These are phyloP conservation scores for Oryza australiensis DNA, from an alignment of 176 grass and related monocot genomes.

Conservation along the genomic window DNA sequence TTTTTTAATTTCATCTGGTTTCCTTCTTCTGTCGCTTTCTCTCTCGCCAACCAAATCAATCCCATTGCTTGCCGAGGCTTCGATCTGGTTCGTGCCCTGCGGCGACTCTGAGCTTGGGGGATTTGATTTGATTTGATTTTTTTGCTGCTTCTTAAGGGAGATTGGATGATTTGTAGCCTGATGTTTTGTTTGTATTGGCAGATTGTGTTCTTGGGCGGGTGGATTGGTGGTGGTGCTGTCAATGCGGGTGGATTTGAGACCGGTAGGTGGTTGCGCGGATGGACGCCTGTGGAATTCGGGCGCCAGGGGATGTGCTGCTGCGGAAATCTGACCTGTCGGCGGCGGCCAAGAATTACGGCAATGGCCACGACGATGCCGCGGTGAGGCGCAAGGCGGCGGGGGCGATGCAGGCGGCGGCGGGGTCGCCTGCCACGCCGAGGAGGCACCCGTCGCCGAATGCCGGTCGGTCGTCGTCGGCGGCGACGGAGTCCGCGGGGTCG, in stretches of 20 bases:
- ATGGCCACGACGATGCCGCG: conserved; percentile 25
- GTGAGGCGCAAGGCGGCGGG: conserved; percentile 29
- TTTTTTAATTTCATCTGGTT: neutral
- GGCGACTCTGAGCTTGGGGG: neutral
- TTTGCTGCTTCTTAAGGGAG: neutral
- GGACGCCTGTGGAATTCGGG: conserved; percentile 48
- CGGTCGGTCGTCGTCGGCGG: conserved; percentile 10
- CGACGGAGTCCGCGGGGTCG: conserved; percentile 26
- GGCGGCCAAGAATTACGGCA: conserved; percentile 34
- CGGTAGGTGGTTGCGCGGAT: conserved; percentile 43
- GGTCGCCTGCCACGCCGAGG: conserved; percentile 38
- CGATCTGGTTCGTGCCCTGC: conserved; percentile 53
- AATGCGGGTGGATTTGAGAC: conserved; percentile 55
- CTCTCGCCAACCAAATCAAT: conserved; percentile 50
- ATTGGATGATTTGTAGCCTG: neutral
- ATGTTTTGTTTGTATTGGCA: conserved; percentile 35
- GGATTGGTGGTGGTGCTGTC: conserved; percentile 39
- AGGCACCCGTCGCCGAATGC: conserved; percentile 73
- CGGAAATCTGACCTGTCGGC: conserved; percentile 53
- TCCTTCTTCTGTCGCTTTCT: neutral
- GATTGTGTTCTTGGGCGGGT: conserved; percentile 13
- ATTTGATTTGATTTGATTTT: neutral
- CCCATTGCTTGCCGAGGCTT: neutral
- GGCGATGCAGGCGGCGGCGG: conserved; percentile 20
- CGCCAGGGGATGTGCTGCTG: conserved; percentile 15